Evolutionary conservation across 495 filamentous ascomycete species (phyloP).

Genomic region (Letharia columbiana): DNA sequence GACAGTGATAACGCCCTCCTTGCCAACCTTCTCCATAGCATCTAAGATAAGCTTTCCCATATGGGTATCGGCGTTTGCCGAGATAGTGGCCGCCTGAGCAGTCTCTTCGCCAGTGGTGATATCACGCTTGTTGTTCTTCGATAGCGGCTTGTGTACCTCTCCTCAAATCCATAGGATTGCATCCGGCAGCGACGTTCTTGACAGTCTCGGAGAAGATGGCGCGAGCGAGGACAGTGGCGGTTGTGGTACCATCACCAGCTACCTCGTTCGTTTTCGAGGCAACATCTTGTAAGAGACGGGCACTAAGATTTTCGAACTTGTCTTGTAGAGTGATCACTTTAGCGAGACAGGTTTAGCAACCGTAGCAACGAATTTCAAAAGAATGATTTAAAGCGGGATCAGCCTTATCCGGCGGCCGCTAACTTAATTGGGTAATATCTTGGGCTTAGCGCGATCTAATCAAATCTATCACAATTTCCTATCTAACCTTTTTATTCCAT

Average conservation of each 20-base stretch:
- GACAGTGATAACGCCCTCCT: conserved; percentile 98
- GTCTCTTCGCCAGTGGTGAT: conserved; percentile 97
- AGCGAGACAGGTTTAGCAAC: too few relatives aligned
- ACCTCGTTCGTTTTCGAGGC: conserved; percentile 99
- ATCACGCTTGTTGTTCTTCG: conserved; percentile 85
- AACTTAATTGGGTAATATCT: too few relatives aligned
- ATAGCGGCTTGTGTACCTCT: conserved; percentile 95
- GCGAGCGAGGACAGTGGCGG: conserved; percentile 90
- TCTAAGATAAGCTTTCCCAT: conserved; percentile 93
- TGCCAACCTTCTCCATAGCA: conserved; percentile 99
- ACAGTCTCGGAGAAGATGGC: conserved; percentile 99
- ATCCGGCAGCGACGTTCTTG: conserved; percentile 98
- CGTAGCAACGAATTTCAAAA: too few relatives aligned
- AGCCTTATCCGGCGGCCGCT: too few relatives aligned
- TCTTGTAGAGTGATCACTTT: conserved; percentile 89
- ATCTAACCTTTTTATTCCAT: too few relatives aligned
- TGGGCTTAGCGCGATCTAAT: too few relatives aligned
- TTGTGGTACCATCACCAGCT: conserved; percentile 97
- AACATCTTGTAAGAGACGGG: conserved; percentile 91
- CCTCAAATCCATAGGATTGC: conserved; percentile 98
- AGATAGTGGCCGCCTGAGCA: conserved; percentile 96
- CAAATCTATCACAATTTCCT: too few relatives aligned
- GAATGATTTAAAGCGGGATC: too few relatives aligned
- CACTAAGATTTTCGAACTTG: conserved; percentile 99
- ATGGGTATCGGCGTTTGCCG: conserved; percentile 91